Base-by-base conservation (phyloP, 768 basidiomycete genomes). In the Termitomyces sp. region DNA sequence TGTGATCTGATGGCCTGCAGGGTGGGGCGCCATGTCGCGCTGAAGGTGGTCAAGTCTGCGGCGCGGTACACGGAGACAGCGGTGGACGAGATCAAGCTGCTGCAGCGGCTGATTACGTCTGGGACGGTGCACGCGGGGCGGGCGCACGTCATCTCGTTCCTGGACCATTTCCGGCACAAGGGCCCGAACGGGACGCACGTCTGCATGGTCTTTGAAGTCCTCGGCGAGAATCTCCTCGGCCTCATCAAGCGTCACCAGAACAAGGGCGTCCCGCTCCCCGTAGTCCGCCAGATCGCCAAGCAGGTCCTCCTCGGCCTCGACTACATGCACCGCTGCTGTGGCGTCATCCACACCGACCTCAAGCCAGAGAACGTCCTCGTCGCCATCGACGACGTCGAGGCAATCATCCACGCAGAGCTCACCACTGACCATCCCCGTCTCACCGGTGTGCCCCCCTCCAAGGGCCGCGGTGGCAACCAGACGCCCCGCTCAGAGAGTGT, bases 191-290 rank as follows among this genome's bases (percentile, higher is more conserved):
- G 97, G 37, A 88, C 84, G 16, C 97, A 99, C 73, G 91, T 99
- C 64, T 98, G 97, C 80, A 98, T 99, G 97, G 94, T 97, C 14
- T 98, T 98, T 67, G 97, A 99, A 72, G 97, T 98, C 26, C 83
- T 99, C 9, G 97, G 96, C 59, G 96, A 99, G 74, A 98, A 96
- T 69, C 78, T 99, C 2, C 83, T 98, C 2, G 94, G 90, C 5
- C 83, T 99, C 65, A 97, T 98, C 81, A 98, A 97, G 74, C 85
- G 96, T 12, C 94, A 98, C 76, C 95, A 98, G 78, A 94, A 94
- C 76, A 94, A 96, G 65, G 96, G 96, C 62, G 95, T 98, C 1
- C 95, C 96, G 14, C 91, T 93, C 79, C 86, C 79, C 50, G 76
- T 98, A 63, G 93, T 96, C 62, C 89, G 88, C 67, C 97, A 98